Evolutionary conservation across 208 protist genomes (phyloP).

Genomic region (Wallacemonas rigidus): DNA sequence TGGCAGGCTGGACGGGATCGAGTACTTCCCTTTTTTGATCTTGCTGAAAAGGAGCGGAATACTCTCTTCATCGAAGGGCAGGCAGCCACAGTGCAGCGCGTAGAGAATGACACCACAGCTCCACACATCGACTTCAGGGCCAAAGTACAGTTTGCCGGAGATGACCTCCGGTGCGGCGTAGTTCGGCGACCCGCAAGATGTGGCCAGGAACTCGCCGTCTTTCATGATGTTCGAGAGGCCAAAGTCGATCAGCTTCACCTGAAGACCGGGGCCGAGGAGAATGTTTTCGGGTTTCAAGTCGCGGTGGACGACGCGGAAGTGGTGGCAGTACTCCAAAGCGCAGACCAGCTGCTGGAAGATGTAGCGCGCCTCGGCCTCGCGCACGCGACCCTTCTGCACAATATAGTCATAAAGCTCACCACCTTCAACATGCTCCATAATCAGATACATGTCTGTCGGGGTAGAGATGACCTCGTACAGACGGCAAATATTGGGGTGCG

Average conservation of each 20-base stretch:
- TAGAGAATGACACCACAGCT: constrained; percentile 96
- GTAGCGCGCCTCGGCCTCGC: constrained; percentile 93
- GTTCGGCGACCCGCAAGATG: constrained; percentile 93
- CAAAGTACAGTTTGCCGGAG: constrained; percentile 91
- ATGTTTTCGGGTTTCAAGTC: constrained; percentile 96
- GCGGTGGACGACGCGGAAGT: constrained; percentile 92
- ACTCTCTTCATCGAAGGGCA: constrained; percentile 94
- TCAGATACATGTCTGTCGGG: constrained; percentile 98
- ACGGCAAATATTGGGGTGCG: constrained; percentile 99
- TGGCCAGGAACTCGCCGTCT: constrained; percentile 89
- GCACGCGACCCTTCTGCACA: constrained; percentile 95
- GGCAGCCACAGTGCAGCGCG: constrained; percentile 89
- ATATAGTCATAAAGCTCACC: constrained; percentile 99
- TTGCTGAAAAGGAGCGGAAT: constrained; percentile 92
- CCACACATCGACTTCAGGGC: constrained; percentile 94
- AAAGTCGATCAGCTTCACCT: constrained; percentile 96
- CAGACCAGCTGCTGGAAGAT: constrained; percentile 99
- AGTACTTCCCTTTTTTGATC: constrained; percentile 90
- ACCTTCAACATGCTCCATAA: constrained; percentile 99
- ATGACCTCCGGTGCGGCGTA: constrained; percentile 96
- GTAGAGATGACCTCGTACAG: constrained; percentile 99
- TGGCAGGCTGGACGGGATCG: constrained; percentile 65
- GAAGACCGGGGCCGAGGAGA: constrained; percentile 82
- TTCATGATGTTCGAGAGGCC: constrained; percentile 94
- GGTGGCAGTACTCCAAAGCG: constrained; percentile 98